Percentiles rank a stretch among this genome's conserved stretches.
Evolutionary conservation across 768 basidiomycete genomes (phyloP).

Genomic region (Myochromella boudieri): DNA sequence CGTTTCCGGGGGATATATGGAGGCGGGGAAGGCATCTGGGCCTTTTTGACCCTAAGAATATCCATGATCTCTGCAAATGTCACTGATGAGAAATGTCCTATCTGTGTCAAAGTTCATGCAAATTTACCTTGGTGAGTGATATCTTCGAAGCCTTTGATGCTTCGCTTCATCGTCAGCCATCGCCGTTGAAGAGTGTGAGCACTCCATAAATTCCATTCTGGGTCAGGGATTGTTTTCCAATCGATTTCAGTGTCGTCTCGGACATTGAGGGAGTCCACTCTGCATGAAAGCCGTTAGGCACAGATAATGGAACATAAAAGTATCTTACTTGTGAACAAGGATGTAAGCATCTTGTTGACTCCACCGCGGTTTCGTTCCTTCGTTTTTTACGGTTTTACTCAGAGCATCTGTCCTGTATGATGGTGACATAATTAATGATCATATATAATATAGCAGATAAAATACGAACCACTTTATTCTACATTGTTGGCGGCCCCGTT

Average conservation of each 20-base stretch:
- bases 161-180: constrained; percentile 77
- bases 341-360: constrained; percentile 74
- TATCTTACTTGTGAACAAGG: constrained; percentile 78
- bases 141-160: constrained; percentile 74
- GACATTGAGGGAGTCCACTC: constrained; percentile 73
- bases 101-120: background rate
- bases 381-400: constrained; percentile 69
- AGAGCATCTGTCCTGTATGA: constrained; percentile 69
- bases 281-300: constrained; percentile 25
- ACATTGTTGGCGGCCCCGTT: constrained; percentile 78
- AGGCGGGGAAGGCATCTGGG: constrained; percentile 44
- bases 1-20: constrained; percentile 28
- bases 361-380: constrained; percentile 74
- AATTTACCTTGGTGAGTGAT: constrained; percentile 75
- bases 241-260: constrained; percentile 82
- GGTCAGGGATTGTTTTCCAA: constrained; percentile 76
- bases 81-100: constrained; percentile 5
- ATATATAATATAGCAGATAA: no score
- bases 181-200: constrained; percentile 76
- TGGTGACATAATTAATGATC: background rate
- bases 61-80: constrained; percentile 70
- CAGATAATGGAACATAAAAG: background rate
- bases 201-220: constrained; percentile 84
- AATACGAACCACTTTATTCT: constrained; percentile 90
- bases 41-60: constrained; percentile 73